These are phyloP conservation scores for Wallacemonas rigidus DNA, from an alignment of 208 protist species.

Conservation along the genomic window DNA sequence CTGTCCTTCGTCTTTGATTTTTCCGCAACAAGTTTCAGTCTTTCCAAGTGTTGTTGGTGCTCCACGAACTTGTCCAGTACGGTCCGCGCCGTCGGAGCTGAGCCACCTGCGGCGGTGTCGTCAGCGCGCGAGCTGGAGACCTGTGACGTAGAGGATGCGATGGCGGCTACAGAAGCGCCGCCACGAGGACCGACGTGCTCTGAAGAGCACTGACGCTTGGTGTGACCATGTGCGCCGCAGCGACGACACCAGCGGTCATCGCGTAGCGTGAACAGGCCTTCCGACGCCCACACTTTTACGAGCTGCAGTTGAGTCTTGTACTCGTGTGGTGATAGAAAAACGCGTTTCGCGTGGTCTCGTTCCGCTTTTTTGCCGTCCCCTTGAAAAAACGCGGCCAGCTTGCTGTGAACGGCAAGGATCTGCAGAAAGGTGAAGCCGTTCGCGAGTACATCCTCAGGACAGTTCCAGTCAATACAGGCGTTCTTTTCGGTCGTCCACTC, in stretches of 20 bases:
- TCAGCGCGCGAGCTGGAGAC: too few species aligned
- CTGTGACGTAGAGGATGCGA: background rate
- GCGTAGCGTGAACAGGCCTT: conserved; percentile 44
- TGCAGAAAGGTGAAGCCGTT: conserved; percentile 84
- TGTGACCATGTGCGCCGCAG: conserved; percentile 71
- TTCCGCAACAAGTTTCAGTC: conserved; percentile 64
- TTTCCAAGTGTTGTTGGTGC: conserved; percentile 76
- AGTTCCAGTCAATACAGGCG: conserved; percentile 76
- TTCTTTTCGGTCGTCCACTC: conserved; percentile 80
- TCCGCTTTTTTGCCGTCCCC: conserved; percentile 24
- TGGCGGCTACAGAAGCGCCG: background rate
- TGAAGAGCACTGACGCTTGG: conserved; percentile 38
- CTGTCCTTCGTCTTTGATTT: conserved; percentile 40
- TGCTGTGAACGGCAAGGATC: conserved; percentile 56
- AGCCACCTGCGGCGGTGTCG: too few species aligned
- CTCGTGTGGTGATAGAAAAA: conserved; percentile 32
- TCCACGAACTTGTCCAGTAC: conserved; percentile 49
- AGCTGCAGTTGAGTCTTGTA: conserved; percentile 26
- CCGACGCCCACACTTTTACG: conserved; percentile 43
- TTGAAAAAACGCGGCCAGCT: conserved; percentile 37
- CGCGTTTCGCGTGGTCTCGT: conserved; percentile 15
- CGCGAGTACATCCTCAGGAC: conserved; percentile 55
- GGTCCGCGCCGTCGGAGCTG: conserved; percentile 1
- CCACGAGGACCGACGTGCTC: background rate
- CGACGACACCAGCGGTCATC: conserved; percentile 68